Conservation (phyloP, 495 filamentous ascomycete species). For the Neurospora sp. region DNA sequence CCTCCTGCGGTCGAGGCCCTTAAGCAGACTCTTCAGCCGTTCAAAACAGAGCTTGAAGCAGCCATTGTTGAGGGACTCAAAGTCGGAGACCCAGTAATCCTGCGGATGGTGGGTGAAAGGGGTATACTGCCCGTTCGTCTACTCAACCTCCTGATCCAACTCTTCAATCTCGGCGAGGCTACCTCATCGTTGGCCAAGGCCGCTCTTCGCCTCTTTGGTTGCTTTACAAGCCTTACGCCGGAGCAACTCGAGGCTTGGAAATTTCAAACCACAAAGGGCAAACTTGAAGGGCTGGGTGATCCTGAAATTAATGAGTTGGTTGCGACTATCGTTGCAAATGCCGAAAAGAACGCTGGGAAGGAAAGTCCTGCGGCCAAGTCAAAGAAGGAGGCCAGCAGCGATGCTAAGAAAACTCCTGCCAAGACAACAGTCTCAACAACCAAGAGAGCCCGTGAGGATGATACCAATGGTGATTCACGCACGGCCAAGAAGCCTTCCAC, state of each 20-base stretch:
- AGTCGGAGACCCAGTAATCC: constrained; percentile 5
- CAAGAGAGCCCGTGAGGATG: constrained; percentile 30
- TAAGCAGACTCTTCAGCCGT: constrained; percentile 2
- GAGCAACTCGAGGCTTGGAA: constrained; percentile 57
- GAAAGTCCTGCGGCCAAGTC: constrained; percentile 8
- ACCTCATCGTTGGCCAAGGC: constrained; percentile 51
- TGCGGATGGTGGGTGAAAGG: constrained; percentile 43
- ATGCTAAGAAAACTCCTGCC: constrained; percentile 2
- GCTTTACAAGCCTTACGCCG: constrained; percentile 50
- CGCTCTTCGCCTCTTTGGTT: constrained; percentile 55
- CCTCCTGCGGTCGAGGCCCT: constrained; percentile 12
- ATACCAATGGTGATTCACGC: constrained; percentile 23
- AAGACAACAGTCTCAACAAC: constrained; percentile 1
- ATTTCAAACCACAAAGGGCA: constrained; percentile 50
- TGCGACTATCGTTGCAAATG: constrained; percentile 29
- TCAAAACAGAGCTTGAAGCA: constrained; percentile 11
- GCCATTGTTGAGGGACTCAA: constrained; percentile 11
- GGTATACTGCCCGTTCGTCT: constrained; percentile 38
- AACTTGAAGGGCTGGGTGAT: constrained; percentile 58
- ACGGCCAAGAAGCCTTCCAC: constrained; percentile 30
- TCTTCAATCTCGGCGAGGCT: constrained; percentile 55
- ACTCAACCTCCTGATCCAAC: constrained; percentile 54
- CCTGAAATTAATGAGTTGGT: constrained; percentile 44
- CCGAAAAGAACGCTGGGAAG: constrained; percentile 15
- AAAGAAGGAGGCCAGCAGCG: constrained; percentile 6